Evolutionary conservation across 495 filamentous ascomycete genomes (phyloP), one percentile per base, ranked within the genome.

Genomic region (Echria macrotheca): DNA sequence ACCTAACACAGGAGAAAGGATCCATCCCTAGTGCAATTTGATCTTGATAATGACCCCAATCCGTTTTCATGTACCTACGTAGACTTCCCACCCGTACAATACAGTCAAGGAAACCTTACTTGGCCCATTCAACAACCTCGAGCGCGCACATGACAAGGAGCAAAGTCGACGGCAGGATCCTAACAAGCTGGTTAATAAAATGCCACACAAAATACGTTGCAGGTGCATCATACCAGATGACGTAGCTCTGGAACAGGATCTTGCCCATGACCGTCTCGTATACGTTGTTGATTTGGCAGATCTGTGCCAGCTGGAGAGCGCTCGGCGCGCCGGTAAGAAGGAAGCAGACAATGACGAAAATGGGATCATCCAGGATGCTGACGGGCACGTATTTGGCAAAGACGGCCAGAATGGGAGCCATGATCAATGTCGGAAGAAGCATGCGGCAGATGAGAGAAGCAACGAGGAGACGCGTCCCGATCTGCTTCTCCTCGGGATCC

Each of bases 281-380:
- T 10, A 97, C 94, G 49, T 84, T 86, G 65, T 98, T 98, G 67
- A 97, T 88, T 73, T 97, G 94, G 70, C 93, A 98, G 50, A 98
- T 98, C 70, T 98, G 93, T 5, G 94, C 90, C 56, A 98, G 71
- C 64, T 98, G 93, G 54, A 98, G 75, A 24, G 93, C 93, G 52
- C 88, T 95, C 11, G 93, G 93, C 5, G 93, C 93, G 17, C 93
- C 93, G 1, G 88, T 90, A 55, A 98, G 83, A 38, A 98, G 76
- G 74, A 96, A 98, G 66, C 90, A 96, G 31, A 98, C 94, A 52
- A 97, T 85, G 50, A 97, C 81, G 66, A 98, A 98, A 57, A 98
- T 97, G 5, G 94, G 94, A 58, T 98, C 93, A 65, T 95, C 93
- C 25, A 98, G 70, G 49, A 97, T 97, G 71, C 89, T 94, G 65